Evolutionary conservation across 768 basidiomycete species (phyloP).

Genomic region (Termitomyces bulborhizus): DNA sequence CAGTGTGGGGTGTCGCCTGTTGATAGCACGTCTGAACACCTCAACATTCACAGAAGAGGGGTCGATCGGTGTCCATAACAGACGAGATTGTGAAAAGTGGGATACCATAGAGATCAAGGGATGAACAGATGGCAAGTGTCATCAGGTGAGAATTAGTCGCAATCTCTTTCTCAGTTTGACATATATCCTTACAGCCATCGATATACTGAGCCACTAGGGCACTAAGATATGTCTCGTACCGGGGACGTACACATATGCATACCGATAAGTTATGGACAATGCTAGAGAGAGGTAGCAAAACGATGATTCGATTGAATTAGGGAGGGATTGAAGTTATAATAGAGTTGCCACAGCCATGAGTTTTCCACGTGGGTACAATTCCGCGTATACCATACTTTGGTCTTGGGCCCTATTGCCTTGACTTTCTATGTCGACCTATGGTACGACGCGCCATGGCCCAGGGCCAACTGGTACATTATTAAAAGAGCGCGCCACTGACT

Average conservation of each 20-base stretch:
- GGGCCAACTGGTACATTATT: constrained; percentile 22
- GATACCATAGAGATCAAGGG: not conserved
- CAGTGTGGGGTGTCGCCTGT: constrained; percentile 47
- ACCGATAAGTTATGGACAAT: not conserved
- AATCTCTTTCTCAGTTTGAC: not conserved
- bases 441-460: constrained; percentile 43
- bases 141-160: not conserved
- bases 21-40: constrained; percentile 47
- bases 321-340: too few relatives aligned
- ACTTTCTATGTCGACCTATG: constrained; percentile 43
- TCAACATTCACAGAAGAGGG: constrained; percentile 40
- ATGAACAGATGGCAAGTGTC: not conserved
- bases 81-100: constrained; percentile 23
- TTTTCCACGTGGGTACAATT: not conserved
- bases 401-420: not conserved
- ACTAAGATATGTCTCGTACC: not conserved
- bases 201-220: not conserved
- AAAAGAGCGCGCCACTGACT: constrained; percentile 38
- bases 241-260: not conserved
- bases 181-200: not conserved
- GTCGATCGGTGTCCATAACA: constrained; percentile 45
- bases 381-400: not conserved
- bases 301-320: not conserved
- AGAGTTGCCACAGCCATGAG: not conserved
- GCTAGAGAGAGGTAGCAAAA: not conserved